Evolutionary conservation across 192 early-diverging fungal species (phyloP).

Genomic region (Dissophora globulifera): DNA sequence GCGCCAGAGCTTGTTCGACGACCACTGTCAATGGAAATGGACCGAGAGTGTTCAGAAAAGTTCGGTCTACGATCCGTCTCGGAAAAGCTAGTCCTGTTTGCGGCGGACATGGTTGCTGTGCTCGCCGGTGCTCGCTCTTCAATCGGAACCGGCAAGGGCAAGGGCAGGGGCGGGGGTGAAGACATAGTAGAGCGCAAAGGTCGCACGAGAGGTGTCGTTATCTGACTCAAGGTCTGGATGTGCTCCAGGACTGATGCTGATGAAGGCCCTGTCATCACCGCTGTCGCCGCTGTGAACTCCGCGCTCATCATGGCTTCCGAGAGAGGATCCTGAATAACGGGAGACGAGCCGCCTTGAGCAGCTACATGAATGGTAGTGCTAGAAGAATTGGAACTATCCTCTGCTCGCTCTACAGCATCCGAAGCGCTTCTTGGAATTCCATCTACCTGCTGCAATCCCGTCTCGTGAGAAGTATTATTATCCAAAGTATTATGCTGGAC

Average conservation of each 20-base stretch:
- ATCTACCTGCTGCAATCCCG: too few species aligned
- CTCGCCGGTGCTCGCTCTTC: neutral
- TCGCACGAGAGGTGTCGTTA: conserved; percentile 3
- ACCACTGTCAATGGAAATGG: too few species aligned
- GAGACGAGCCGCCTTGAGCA: neutral
- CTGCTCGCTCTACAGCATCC: neutral
- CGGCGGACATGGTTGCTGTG: too few species aligned
- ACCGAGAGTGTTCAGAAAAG: too few species aligned
- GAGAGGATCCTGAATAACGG: neutral
- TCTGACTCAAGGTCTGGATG: neutral
- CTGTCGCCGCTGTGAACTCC: neutral
- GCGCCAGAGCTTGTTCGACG: too few species aligned
- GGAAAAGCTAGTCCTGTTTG: too few species aligned
- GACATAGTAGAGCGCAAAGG: conserved; percentile 12
- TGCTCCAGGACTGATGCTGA: too few species aligned
- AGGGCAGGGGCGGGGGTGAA: conserved; percentile 28
- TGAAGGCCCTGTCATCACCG: too few species aligned
- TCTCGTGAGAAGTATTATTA: too few species aligned
- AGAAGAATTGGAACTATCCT: neutral
- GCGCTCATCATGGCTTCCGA: neutral
- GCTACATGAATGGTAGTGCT: neutral
- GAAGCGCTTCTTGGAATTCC: too few species aligned
- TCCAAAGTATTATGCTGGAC: too few species aligned
- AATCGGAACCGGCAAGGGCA: conserved; percentile 15
- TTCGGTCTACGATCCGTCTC: too few species aligned